Percentiles rank a stretch among this genome's conserved stretches.
phyloP scores from a whole-genome alignment of 2,329 filamentous ascomycete species.

The Leptosphaerulina australis region DNA sequence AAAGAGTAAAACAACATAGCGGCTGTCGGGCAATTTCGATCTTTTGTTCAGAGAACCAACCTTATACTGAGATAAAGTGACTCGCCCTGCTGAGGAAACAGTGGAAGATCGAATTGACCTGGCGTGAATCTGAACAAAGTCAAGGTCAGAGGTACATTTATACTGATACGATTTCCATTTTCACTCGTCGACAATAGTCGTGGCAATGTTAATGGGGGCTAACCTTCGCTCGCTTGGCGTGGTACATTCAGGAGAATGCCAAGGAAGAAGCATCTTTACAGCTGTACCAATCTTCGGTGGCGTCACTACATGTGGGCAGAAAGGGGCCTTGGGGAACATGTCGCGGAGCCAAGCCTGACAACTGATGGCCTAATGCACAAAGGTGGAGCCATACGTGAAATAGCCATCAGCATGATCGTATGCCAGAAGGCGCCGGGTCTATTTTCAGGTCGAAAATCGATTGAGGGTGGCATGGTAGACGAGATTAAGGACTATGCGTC shows the following conservation, averaged over 20 bases:
- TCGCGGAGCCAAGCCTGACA: conserved; percentile 1
- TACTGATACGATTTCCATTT: not conserved
- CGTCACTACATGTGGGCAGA: not conserved
- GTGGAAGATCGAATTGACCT: conserved; percentile 9
- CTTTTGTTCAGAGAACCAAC: conserved; percentile 5
- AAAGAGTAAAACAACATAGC: conserved; percentile 36
- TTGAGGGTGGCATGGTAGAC: conserved; percentile 9
- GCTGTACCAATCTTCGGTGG: conserved; percentile 6
- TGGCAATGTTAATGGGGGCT: conserved; percentile 3
- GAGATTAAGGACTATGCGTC: conserved; percentile 15
- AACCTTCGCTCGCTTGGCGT: not conserved
- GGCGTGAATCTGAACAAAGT: conserved; percentile 15
- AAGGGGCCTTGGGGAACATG: not conserved
- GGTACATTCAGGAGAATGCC: conserved; percentile 3
- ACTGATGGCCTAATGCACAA: conserved; percentile 21
- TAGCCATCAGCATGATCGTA: not conserved
- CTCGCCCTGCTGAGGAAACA: not conserved
- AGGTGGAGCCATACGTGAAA: conserved; percentile 6
- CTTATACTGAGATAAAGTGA: not conserved
- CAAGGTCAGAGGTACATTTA: conserved; percentile 16
- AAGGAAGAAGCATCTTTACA: conserved; percentile 2
- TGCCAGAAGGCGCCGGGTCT: not conserved
- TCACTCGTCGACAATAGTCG: not conserved
- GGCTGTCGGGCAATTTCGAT: not conserved
- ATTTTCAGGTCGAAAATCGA: conserved; percentile 1